A percentile compares a stretch with the other conserved stretches of the same genome.
phyloP scores from a whole-genome alignment of 2,329 filamentous ascomycete genomes.

The Aphanoascus verrucosus region DNA sequence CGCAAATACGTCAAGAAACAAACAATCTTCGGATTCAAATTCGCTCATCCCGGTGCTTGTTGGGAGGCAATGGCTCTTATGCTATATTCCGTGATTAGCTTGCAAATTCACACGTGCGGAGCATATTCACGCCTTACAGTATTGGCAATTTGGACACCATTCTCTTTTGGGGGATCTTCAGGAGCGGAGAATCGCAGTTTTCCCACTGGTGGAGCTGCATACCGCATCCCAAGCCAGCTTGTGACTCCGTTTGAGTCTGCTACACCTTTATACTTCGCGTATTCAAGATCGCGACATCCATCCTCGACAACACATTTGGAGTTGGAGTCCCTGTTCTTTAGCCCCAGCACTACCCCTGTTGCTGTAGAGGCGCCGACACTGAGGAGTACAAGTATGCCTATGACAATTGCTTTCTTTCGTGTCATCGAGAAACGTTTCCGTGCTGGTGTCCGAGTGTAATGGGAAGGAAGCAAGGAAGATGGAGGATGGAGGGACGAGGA shows the following conservation, averaged over 20 bases:
- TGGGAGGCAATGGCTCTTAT: slow-evolving; percentile 51
- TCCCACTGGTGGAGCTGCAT: slow-evolving; percentile 58
- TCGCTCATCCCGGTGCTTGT: slow-evolving; percentile 51
- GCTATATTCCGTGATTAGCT: slow-evolving; percentile 21
- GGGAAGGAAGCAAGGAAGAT: not conserved
- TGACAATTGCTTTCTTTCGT: not conserved
- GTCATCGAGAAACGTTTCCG: slow-evolving; percentile 1
- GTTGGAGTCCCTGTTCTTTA: not conserved
- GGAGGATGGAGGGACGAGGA: not conserved
- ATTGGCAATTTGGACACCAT: slow-evolving; percentile 44
- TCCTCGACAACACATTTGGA: not conserved
- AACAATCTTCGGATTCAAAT: slow-evolving; percentile 37
- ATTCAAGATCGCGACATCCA: slow-evolving; percentile 45
- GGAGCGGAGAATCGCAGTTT: slow-evolving; percentile 57
- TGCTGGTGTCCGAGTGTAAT: not conserved
- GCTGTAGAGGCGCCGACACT: not conserved
- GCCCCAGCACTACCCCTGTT: not conserved
- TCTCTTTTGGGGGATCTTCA: slow-evolving; percentile 45
- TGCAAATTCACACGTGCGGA: not conserved
- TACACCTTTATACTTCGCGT: slow-evolving; percentile 54
- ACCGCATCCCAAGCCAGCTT: slow-evolving; percentile 66
- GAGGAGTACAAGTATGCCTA: slow-evolving; percentile 1
- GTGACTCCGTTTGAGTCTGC: slow-evolving; percentile 48
- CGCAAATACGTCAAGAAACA: slow-evolving; percentile 35
- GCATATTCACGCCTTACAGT: slow-evolving; percentile 32